Evolutionary conservation across 345 rosid genomes (phyloP).

Genomic region (Xanthoceras sorbifolium): DNA sequence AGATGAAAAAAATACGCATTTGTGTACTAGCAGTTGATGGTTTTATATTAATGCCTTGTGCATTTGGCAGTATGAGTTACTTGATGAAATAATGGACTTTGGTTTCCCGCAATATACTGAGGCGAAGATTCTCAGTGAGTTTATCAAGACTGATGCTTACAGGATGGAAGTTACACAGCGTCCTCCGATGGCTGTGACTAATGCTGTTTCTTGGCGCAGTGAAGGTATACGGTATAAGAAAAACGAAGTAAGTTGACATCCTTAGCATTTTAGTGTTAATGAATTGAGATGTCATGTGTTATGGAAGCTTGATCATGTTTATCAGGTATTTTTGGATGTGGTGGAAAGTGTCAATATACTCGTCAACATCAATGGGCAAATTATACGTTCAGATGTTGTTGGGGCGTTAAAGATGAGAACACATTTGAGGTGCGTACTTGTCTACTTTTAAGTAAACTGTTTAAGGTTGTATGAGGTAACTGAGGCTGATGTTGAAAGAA

Average conservation of each 20-base stretch:
- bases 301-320: slow-evolving; percentile 18
- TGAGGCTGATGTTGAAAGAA: slow-evolving; percentile 1
- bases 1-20: background rate
- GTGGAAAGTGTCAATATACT: slow-evolving; percentile 61
- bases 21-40: background rate
- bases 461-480: background rate
- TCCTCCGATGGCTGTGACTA: slow-evolving; percentile 90
- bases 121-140: slow-evolving; percentile 78
- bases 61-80: slow-evolving; percentile 72
- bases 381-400: slow-evolving; percentile 53
- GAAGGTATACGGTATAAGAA: slow-evolving; percentile 75
- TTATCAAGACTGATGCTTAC: slow-evolving; percentile 85
- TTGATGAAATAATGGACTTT: slow-evolving; percentile 89
- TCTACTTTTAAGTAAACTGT: background rate
- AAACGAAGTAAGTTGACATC: slow-evolving; percentile 55
- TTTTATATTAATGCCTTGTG: slow-evolving; percentile 1
- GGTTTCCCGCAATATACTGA: slow-evolving; percentile 84
- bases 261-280: slow-evolving; percentile 2
- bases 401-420: slow-evolving; percentile 66
- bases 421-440: slow-evolving; percentile 44
- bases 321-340: slow-evolving; percentile 58
- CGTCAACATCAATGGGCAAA: slow-evolving; percentile 64
- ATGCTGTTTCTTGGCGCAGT: slow-evolving; percentile 89
- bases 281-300: slow-evolving; percentile 10
- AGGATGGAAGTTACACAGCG: slow-evolving; percentile 82